phyloP scores from a whole-genome alignment of 148 eudicot genomes.

The Chenopodium suecicum region DNA sequence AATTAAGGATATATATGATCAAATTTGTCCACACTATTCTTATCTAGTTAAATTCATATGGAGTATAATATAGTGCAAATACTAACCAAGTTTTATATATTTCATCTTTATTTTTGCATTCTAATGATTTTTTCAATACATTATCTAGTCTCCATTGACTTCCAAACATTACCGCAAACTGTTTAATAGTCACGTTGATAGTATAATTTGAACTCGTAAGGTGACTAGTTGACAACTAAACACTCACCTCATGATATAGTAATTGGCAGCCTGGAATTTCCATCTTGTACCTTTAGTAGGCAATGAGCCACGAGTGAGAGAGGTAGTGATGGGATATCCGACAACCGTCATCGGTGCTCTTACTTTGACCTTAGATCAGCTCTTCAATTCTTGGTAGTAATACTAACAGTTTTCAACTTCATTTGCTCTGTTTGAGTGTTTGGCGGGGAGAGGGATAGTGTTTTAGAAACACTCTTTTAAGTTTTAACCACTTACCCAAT shows the following conservation, averaged over 20 bases:
- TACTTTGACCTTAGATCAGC: too few species aligned
- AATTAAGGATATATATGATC: too few species aligned
- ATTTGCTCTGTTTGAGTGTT: conserved; percentile 2
- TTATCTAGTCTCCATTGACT: too few species aligned
- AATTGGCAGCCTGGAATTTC: background rate
- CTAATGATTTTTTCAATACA: background rate
- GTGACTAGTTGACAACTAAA: background rate
- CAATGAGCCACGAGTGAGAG: background rate
- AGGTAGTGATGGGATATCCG: background rate
- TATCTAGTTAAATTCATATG: background rate
- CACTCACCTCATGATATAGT: background rate
- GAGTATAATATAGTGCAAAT: background rate
- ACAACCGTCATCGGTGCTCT: background rate
- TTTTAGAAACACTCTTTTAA: background rate
- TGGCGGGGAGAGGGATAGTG: conserved; percentile 12
- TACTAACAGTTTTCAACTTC: background rate
- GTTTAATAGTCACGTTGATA: background rate
- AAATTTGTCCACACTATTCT: background rate
- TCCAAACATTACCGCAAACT: too few species aligned
- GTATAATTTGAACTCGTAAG: background rate
- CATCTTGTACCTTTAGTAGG: background rate
- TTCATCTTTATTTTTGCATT: background rate
- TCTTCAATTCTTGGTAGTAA: background rate
- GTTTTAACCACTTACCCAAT: background rate
- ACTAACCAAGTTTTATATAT: background rate